Conservation (phyloP, 2,329 filamentous ascomycete species). For the Diaporthe sp. region DNA sequence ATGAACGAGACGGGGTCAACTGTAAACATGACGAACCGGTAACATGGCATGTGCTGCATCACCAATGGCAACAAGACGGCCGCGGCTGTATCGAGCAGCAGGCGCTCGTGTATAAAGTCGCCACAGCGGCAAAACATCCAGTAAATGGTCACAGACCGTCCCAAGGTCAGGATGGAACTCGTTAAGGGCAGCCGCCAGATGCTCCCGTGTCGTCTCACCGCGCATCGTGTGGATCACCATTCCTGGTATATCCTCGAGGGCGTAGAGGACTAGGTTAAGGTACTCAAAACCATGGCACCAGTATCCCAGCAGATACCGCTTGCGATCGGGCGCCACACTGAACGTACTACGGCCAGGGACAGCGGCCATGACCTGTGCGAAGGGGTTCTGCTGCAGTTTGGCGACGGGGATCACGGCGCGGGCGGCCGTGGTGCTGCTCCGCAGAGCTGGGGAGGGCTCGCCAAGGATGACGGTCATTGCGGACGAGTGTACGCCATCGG, state of each 20-base stretch:
- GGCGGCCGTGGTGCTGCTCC: neutral
- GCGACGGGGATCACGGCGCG: slow-evolving; percentile 3
- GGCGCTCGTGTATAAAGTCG: neutral
- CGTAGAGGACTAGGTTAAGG: slow-evolving; percentile 14
- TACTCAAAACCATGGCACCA: slow-evolving; percentile 13
- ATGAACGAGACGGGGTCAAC: neutral
- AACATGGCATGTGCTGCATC: slow-evolving; percentile 19
- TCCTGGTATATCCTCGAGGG: slow-evolving; percentile 1
- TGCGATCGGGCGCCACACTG: slow-evolving; percentile 7
- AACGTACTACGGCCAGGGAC: neutral
- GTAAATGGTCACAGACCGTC: slow-evolving; percentile 1
- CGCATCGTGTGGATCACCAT: slow-evolving; percentile 13
- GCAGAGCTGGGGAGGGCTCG: neutral
- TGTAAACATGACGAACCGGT: neutral
- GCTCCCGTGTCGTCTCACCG: neutral
- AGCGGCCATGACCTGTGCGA: neutral
- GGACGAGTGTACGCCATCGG: slow-evolving; percentile 16
- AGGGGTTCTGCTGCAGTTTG: slow-evolving; percentile 2
- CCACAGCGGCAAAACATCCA: slow-evolving; percentile 18
- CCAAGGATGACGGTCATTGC: slow-evolving; percentile 4
- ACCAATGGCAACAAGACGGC: slow-evolving; percentile 13
- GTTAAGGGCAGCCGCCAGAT: neutral
- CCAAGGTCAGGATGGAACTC: slow-evolving; percentile 18
- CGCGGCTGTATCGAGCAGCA: slow-evolving; percentile 2
- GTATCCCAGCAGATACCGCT: slow-evolving; percentile 10